Conservation (phyloP, 1,139 yeast genomes). For the Sugiyamaella sp. region DNA sequence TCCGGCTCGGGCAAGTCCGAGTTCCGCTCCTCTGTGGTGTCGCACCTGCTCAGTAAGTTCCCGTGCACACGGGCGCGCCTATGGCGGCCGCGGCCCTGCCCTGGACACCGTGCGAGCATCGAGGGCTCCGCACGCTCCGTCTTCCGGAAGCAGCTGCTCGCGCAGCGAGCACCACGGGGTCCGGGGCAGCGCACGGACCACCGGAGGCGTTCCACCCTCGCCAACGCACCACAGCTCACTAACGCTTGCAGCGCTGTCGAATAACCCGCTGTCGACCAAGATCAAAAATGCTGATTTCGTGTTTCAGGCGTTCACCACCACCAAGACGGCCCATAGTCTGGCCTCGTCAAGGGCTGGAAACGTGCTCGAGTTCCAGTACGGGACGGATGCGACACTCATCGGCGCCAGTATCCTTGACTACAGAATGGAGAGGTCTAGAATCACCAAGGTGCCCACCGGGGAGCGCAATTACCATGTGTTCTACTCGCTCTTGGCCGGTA, state of each 20-base stretch:
- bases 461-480: slow-evolving; percentile 49
- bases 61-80: neutral
- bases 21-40: slow-evolving; percentile 40
- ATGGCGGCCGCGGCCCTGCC: slow-evolving; percentile 6
- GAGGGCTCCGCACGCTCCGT: neutral
- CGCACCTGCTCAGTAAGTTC: slow-evolving; percentile 40
- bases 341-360: slow-evolving; percentile 46
- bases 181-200: slow-evolving; percentile 5
- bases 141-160: too few relatives aligned
- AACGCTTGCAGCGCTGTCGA: slow-evolving; percentile 38
- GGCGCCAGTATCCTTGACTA: slow-evolving; percentile 47
- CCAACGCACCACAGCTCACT: neutral
- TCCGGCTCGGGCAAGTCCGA: slow-evolving; percentile 48
- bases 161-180: slow-evolving; percentile 1
- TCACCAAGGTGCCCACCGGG: slow-evolving; percentile 47
- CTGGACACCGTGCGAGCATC: neutral
- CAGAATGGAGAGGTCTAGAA: slow-evolving; percentile 46
- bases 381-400: slow-evolving; percentile 43
- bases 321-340: slow-evolving; percentile 43
- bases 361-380: slow-evolving; percentile 47
- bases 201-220: slow-evolving; percentile 5
- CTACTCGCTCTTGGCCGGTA: slow-evolving; percentile 46
- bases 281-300: slow-evolving; percentile 43
- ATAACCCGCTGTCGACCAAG: slow-evolving; percentile 44
- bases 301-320: slow-evolving; percentile 46